Base-by-base conservation (phyloP, 495 filamentous ascomycete species). In the Neurospora sp. region DNA sequence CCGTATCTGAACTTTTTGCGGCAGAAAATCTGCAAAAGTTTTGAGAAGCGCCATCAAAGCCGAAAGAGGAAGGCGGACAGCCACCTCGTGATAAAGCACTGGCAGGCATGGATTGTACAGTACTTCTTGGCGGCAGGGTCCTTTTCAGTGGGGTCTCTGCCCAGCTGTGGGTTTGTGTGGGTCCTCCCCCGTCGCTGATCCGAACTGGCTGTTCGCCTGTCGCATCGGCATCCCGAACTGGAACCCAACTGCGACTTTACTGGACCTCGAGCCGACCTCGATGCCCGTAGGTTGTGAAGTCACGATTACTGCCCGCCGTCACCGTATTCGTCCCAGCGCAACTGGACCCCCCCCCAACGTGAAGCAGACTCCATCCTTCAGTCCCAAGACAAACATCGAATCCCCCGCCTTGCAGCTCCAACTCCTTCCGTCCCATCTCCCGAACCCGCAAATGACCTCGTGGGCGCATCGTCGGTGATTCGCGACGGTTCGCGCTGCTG, bases 401-500 rank as follows among this genome's bases (percentile, higher is more conserved):
- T 61, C 20, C 53, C 53, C 53, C 53, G 53, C 22, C 53, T 31
- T 37, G 53, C 53, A 66, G 53, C 53, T 66, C 14, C 22, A 66
- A 22, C 53, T 66, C 14, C 22, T 61, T 61, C 53, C 53, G 53
- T 66, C 53, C 53, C 53, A 66, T 66, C 22, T 69, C 40, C 70
- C 68, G 22, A 11, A 53, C 44, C 38, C 40, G 44, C 74, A 71
- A 40, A 78, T 79, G 77, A 53, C 31, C 71, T 40, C 59, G 46
- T 70, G 61, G 59, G 69, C 68, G 37, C 46, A 40, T 61, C 42
- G 59, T 41, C 39, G 22, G 73, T 78, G 73, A 80, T 76, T 71
- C 48, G 70, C 74, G 68, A 48, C 48, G 70, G 69, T 31, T 40
- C 68, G 8, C 46, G 61, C 61, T 69, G 39, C 71, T 59, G n/a